Conservation (phyloP, 148 eudicot genomes). For the Rhododendron simsii region DNA sequence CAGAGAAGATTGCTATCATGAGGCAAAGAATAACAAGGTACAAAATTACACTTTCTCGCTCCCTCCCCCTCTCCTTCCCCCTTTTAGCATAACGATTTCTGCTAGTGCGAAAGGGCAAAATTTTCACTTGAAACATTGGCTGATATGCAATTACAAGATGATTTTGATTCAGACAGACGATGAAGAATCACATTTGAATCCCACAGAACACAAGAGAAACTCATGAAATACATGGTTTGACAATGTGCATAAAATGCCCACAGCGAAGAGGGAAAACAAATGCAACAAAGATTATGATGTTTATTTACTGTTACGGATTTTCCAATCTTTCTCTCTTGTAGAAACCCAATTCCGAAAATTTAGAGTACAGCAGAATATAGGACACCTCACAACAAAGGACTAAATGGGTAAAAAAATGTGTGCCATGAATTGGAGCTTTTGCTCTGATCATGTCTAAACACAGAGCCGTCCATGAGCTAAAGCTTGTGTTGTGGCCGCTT, state of each 20-base stretch:
- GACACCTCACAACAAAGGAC: not conserved
- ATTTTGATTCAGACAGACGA: not conserved
- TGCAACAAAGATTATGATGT: not conserved
- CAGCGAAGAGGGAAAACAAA: not conserved
- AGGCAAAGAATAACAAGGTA: constrained; percentile 59
- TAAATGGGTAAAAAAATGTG: not conserved
- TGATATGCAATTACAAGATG: not conserved
- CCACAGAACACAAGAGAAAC: not conserved
- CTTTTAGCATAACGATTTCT: not conserved
- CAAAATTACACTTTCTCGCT: not conserved
- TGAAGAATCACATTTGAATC: not conserved
- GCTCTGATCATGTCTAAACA: not conserved
- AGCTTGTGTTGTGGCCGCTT: no score
- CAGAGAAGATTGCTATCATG: constrained; percentile 56
- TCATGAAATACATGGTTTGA: not conserved
- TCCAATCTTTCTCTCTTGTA: not conserved
- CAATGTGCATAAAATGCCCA: not conserved
- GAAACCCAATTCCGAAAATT: not conserved
- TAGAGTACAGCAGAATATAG: not conserved
- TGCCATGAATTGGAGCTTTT: not conserved
- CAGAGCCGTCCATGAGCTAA: no score
- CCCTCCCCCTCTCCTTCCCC: not conserved
- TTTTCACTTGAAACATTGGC: not conserved
- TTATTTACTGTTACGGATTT: not conserved
- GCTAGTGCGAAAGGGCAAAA: not conserved